Evolutionary conservation across 768 basidiomycete species (phyloP), one percentile per base, ranked within the genome.

Genomic region (Hericium rajendrae): DNA sequence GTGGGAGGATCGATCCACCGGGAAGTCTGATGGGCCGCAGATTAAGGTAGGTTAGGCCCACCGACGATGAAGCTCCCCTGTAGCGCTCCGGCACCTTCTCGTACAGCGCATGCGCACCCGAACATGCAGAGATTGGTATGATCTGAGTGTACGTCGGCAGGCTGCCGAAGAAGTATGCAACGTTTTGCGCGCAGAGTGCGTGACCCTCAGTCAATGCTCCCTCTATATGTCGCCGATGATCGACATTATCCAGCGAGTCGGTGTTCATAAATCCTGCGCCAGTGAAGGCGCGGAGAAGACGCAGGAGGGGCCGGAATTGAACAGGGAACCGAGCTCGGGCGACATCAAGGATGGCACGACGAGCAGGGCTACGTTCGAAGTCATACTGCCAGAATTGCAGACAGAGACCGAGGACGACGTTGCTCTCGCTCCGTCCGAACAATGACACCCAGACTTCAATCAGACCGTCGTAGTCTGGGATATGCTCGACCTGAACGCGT

Each of bases 351-450:
- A 94, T 79, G 38, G 88, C 87, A 26, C 87, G 81, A 32, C 92
- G 87, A 18, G 84, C 72, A 3, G 78, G 76, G 50, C 82, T 82
- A 39, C 78, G 74, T 40, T 81, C 73, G 82, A 84, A 88, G 65
- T 94, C 91, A 1, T 73, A 76, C 54, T 83, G 76, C 92, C 94
- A 97, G 68, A 83, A 94, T 62, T 94, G 90, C 5, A 78, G 73
- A 61, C 86, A 88, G 58, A 95, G 83, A 2, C 80, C 81, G 11
- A 79, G 74, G 24, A 88, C 76, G 28, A 88, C 81, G 57, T 71
- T 67, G 67, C 73, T 68, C 73, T 83, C 85, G 62, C 86, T 88
- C 24, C 87, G 78, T 6, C 91, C 90, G 57, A 87, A 91, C 15
- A 95, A 73, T 0, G 84, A 80, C 53, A 86, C 79, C 87, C 90